Base-by-base conservation (phyloP, 768 basidiomycete genomes). In the Sarcodon sp. region DNA sequence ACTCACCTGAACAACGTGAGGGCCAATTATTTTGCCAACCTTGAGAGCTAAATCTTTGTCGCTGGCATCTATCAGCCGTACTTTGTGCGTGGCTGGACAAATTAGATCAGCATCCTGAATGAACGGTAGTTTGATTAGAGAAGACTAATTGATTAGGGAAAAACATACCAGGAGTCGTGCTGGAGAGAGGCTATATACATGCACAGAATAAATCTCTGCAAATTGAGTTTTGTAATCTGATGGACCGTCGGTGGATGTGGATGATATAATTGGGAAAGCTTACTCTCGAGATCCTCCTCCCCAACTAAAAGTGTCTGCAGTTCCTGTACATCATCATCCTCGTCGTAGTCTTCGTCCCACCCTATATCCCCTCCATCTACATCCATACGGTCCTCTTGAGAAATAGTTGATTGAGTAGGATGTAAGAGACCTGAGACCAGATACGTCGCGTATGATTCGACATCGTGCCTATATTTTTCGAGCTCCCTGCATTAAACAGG, bases 181-280 rank as follows among this genome's bases (percentile, higher is more conserved):
- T 1, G 85, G 80, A 0, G 86, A 78, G 32, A 90, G 58, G 56
- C 83, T 77, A 60, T 90, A 89, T 7, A 90, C 63, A 54, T 84
- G 77, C 11, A 79, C 65, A 1, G 74, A 74, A 52, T 69, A 57
- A n/a, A 86, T 54, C 21, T 66, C 69, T 0, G 58, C 54, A 54
- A 80, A 87, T 45, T 71, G 69, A 3, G 67, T 59, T 59, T 73
- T 79, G 0, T 73, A 68, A 47, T 56, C 87, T 86, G 52, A 35
- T 41, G 39, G 16, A 11, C 5, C 33, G 45, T 32, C 18, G 11
- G 49, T 35, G 7, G 16, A 44, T 31, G n/a, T 11, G 49, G 41
- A 16, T 41, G 35, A 37, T 15, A 41, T 37, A 43, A 15, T 33
- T 12, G 6, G 15, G 16, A 34, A n/a, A 35, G 65, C 75, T 49